Conservation (phyloP, 1,139 yeast species). For the Kodamaea anthophila region DNA sequence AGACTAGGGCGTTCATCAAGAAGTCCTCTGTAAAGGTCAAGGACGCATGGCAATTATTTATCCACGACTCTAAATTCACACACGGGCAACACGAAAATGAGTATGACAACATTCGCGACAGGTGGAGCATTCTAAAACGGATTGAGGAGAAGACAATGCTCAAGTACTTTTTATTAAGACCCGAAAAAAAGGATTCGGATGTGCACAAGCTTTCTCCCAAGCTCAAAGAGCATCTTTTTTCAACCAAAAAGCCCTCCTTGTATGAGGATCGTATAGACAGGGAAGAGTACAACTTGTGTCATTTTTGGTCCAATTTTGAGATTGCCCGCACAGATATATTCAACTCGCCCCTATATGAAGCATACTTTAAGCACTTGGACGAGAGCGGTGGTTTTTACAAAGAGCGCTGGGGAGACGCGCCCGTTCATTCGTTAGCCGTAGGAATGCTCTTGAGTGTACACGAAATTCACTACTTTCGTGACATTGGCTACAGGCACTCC, state of each 20-base stretch:
- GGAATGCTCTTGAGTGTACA: conserved; percentile 62
- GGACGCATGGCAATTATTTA: conserved; percentile 54
- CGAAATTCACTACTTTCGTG: conserved; percentile 83
- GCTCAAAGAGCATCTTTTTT: conserved; percentile 17
- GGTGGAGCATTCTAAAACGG: conserved; percentile 18
- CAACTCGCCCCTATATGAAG: conserved; percentile 53
- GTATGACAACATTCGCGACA: conserved; percentile 17
- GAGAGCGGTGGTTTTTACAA: conserved; percentile 71
- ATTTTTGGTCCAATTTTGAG: conserved; percentile 93
- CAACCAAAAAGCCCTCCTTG: conserved; percentile 26
- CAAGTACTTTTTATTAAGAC: conserved; percentile 16
- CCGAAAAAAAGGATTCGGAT: conserved; percentile 12
- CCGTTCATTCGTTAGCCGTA: conserved; percentile 79
- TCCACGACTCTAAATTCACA: conserved; percentile 24
- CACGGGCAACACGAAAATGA: conserved; percentile 17
- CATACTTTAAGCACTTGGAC: conserved; percentile 64
- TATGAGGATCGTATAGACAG: conserved; percentile 53
- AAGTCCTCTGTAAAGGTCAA: conserved; percentile 41
- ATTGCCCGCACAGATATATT: conserved; percentile 77
- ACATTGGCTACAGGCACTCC: conserved; percentile 81
- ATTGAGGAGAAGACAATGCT: conserved; percentile 25
- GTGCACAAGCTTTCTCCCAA: conserved; percentile 10
- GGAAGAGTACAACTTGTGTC: conserved; percentile 73
- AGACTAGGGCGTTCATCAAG: conserved; percentile 58
- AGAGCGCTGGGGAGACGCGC: conserved; percentile 96